Conservation (phyloP, 495 filamentous ascomycete species). For the Tetracladium marchalianum region DNA sequence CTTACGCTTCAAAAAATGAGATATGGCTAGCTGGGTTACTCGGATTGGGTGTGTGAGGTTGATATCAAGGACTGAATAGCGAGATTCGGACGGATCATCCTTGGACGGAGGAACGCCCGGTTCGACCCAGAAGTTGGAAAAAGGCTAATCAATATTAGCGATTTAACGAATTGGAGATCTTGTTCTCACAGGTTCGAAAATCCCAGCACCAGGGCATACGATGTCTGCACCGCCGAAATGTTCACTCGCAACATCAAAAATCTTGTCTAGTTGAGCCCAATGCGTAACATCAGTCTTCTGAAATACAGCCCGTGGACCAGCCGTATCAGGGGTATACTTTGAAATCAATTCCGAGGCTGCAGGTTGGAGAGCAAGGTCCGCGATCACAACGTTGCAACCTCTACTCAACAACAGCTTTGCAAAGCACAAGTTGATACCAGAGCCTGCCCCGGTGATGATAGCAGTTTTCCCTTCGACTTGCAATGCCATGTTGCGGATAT, state of each 20-base stretch:
- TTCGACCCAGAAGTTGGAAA: conserved; percentile 18
- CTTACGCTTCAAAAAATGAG: conserved; percentile 32
- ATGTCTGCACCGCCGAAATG: conserved; percentile 55
- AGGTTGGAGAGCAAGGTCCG: conserved; percentile 50
- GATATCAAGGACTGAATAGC: conserved; percentile 53
- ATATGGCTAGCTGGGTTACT: conserved; percentile 53
- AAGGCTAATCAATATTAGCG: conserved; percentile 6
- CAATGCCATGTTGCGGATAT: conserved; percentile 13
- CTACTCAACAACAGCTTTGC: conserved; percentile 47
- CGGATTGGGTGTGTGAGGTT: conserved; percentile 64
- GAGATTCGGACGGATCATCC: conserved; percentile 31
- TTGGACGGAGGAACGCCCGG: conserved; percentile 27
- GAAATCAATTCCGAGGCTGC: conserved; percentile 47
- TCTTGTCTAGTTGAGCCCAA: conserved; percentile 47
- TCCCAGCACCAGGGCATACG: conserved; percentile 57
- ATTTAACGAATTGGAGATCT: conserved; percentile 5
- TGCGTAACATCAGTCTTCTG: conserved; percentile 52
- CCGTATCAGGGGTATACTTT: conserved; percentile 23
- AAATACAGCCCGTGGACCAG: conserved; percentile 42
- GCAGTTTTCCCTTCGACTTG: conserved; percentile 38
- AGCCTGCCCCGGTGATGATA: conserved; percentile 68
- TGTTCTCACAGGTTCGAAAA: conserved; percentile 42
- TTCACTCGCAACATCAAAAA: conserved; percentile 46
- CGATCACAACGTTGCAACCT: conserved; percentile 57
- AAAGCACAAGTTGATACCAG: conserved; percentile 62